These are phyloP conservation scores for Ophiostoma ulmi DNA, from an alignment of 2,329 filamentous ascomycete genomes.

Conservation along the genomic window DNA sequence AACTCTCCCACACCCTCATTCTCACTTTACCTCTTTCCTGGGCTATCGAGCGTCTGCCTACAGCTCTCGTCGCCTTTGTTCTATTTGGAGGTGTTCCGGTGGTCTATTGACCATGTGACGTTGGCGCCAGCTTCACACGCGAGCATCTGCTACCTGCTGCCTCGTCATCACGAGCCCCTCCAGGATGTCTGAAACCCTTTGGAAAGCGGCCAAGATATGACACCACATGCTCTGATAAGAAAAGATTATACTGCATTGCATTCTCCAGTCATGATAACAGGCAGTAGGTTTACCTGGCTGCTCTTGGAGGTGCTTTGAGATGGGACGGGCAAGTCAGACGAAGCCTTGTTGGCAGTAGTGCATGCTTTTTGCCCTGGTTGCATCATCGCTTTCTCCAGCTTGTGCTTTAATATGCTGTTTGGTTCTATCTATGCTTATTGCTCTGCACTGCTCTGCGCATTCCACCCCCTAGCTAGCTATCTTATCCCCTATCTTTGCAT, in stretches of 20 bases:
- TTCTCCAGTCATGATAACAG: background rate
- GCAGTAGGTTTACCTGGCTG: slow-evolving; percentile 1
- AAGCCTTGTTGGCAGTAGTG: background rate
- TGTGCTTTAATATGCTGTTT: background rate
- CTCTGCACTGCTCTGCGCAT: background rate
- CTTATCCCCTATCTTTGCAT: background rate
- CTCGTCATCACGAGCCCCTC: slow-evolving; percentile 22
- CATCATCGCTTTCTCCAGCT: slow-evolving; percentile 10
- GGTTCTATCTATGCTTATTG: background rate
- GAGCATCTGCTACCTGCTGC: slow-evolving; percentile 2
- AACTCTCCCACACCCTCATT: background rate
- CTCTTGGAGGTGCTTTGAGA: background rate
- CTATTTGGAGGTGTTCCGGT: background rate
- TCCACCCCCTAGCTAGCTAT: slow-evolving; percentile 2
- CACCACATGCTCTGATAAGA: slow-evolving; percentile 10
- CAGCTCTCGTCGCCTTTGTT: background rate
- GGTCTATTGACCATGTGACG: background rate
- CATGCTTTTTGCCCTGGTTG: background rate
- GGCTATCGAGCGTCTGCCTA: background rate
- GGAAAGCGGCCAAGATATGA: slow-evolving; percentile 4
- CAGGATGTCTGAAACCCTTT: too few species aligned
- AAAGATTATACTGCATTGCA: background rate
- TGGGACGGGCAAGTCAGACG: background rate
- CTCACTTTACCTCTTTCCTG: background rate
- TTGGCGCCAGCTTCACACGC: background rate